Conservation (phyloP, 2,329 filamentous ascomycete species). For the Calonectria hawksworthii region DNA sequence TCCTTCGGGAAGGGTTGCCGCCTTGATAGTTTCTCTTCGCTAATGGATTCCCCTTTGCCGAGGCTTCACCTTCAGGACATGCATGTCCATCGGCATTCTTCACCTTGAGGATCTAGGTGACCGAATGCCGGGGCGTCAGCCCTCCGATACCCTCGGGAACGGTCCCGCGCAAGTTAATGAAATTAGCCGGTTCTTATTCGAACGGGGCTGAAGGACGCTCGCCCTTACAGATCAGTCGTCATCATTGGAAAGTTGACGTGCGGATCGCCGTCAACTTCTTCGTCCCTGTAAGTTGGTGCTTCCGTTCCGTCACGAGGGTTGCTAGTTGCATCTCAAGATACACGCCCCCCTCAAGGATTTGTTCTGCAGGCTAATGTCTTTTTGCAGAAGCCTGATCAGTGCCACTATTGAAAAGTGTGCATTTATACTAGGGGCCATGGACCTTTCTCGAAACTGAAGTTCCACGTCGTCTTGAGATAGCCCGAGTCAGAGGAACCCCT, state of each 20-base stretch:
- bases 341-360: background rate
- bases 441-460: slow-evolving; percentile 48
- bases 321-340: background rate
- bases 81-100: slow-evolving; percentile 24
- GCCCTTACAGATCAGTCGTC: background rate
- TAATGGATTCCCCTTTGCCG: slow-evolving; percentile 17
- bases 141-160: slow-evolving; percentile 1
- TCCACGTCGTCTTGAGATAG: slow-evolving; percentile 47
- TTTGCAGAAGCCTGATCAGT: background rate
- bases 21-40: slow-evolving; percentile 14
- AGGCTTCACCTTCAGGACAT: slow-evolving; percentile 26
- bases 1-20: slow-evolving; percentile 22
- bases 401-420: background rate
- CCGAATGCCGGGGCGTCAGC: slow-evolving; percentile 11
- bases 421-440: slow-evolving; percentile 17
- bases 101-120: slow-evolving; percentile 14
- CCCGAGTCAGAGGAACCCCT: slow-evolving; percentile 45
- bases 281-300: background rate
- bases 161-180: background rate
- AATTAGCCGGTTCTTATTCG: background rate
- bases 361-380: background rate
- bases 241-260: background rate
- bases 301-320: background rate
- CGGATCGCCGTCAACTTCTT: background rate
- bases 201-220: background rate